phyloP scores from a whole-genome alignment of 2,329 filamentous ascomycete species.

The Monosporascus ibericus region DNA sequence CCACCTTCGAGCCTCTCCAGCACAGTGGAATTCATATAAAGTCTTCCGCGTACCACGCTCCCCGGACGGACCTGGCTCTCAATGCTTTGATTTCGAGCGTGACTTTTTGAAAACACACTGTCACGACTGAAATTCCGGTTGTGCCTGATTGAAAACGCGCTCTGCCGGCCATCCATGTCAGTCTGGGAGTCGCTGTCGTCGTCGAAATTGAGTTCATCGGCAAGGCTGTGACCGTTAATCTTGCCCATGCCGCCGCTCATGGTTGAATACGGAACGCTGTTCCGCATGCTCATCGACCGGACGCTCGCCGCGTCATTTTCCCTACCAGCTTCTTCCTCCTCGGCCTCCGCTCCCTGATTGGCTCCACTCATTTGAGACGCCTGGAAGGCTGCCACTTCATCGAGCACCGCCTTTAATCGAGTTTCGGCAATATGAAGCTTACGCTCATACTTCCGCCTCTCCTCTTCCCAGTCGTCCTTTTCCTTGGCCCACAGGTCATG shows the following conservation, averaged over 20 bases:
- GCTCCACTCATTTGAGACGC: slow-evolving; percentile 40
- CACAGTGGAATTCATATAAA: slow-evolving; percentile 48
- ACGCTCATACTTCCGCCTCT: slow-evolving; percentile 74
- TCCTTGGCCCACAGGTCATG: slow-evolving; percentile 80
- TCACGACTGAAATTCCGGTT: slow-evolving; percentile 52
- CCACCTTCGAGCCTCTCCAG: slow-evolving; percentile 50
- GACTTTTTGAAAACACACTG: slow-evolving; percentile 41
- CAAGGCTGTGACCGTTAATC: slow-evolving; percentile 67
- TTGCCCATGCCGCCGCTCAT: slow-evolving; percentile 51
- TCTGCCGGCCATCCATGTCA: slow-evolving; percentile 64
- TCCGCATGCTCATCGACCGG: slow-evolving; percentile 65
- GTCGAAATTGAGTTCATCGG: slow-evolving; percentile 85
- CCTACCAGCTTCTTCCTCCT: slow-evolving; percentile 54
- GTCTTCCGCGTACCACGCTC: slow-evolving; percentile 47
- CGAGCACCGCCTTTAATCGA: slow-evolving; percentile 74
- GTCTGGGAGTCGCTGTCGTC: slow-evolving; percentile 69
- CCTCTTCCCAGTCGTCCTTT: slow-evolving; percentile 77
- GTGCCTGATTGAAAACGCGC: slow-evolving; percentile 49
- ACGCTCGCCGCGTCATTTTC: slow-evolving; percentile 70
- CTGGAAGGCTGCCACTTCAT: slow-evolving; percentile 74
- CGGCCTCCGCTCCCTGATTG: slow-evolving; percentile 41
- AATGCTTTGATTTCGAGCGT: slow-evolving; percentile 51
- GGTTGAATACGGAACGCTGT: slow-evolving; percentile 68
- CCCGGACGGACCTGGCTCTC: slow-evolving; percentile 52
- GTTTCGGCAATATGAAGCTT: slow-evolving; percentile 87